These are phyloP conservation scores for Emergomyces africanus DNA, from an alignment of 2,329 filamentous ascomycete genomes.

Conservation along the genomic window DNA sequence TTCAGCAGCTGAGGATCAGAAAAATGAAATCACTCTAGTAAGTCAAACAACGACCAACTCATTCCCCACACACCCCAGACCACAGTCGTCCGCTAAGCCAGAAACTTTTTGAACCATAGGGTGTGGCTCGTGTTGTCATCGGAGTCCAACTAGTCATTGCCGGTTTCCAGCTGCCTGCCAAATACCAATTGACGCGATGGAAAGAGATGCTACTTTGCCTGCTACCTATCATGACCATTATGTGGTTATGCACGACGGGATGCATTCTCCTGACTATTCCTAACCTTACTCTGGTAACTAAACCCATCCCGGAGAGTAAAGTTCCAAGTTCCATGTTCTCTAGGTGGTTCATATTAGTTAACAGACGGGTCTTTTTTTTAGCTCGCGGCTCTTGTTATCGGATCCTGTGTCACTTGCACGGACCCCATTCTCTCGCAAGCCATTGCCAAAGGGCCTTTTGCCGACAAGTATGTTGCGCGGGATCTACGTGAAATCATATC, in stretches of 20 bases:
- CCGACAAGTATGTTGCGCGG: slow-evolving; percentile 48
- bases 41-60: slow-evolving; percentile 1
- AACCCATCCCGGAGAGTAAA: not conserved
- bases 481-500: slow-evolving; percentile 49
- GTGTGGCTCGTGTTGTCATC: slow-evolving; percentile 47
- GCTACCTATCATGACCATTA: slow-evolving; percentile 48
- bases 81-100: slow-evolving; percentile 3
- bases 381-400: slow-evolving; percentile 45
- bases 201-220: slow-evolving; percentile 44
- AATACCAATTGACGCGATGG: slow-evolving; percentile 39
- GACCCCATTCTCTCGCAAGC: slow-evolving; percentile 51
- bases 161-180: slow-evolving; percentile 48
- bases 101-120: slow-evolving; percentile 15
- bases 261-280: slow-evolving; percentile 45
- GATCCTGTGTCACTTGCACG: slow-evolving; percentile 48
- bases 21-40: slow-evolving; percentile 32
- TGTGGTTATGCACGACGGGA: slow-evolving; percentile 47
- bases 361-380: slow-evolving; percentile 6
- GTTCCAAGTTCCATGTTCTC: not conserved
- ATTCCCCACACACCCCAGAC: not conserved
- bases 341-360: not conserved
- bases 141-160: slow-evolving; percentile 52
- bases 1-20: slow-evolving; percentile 19
- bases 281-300: slow-evolving; percentile 35
- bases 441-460: slow-evolving; percentile 49